phyloP scores from a whole-genome alignment of 495 filamentous ascomycete species.

The Saxophila tyrrhenica region DNA sequence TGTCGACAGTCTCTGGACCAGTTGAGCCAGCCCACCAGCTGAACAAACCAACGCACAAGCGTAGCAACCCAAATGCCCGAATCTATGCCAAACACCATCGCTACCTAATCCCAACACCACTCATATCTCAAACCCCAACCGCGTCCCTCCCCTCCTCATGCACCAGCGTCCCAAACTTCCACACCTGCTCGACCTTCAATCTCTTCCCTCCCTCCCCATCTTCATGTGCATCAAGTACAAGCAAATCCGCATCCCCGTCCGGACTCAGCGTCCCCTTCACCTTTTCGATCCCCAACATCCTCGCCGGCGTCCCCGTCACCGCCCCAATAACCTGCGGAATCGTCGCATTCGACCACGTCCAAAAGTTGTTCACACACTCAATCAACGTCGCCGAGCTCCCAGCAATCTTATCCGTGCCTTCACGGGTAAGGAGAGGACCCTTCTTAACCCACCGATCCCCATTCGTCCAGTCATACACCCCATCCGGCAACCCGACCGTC shows the following conservation, averaged over 20 bases:
- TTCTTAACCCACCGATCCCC: constrained; percentile 59
- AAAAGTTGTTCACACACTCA: constrained; percentile 72
- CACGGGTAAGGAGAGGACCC: constrained; percentile 52
- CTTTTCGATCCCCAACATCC: constrained; percentile 54
- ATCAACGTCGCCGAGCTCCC: constrained; percentile 61
- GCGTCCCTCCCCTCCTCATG: constrained; percentile 4
- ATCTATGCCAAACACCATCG: not conserved
- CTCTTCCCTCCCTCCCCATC: constrained; percentile 34
- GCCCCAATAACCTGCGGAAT: constrained; percentile 55
- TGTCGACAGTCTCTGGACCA: no score
- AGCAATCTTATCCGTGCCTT: constrained; percentile 62
- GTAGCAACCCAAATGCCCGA: not conserved
- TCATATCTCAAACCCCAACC: not conserved
- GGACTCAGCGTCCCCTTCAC: constrained; percentile 56
- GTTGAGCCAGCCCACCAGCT: no score
- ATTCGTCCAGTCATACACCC: constrained; percentile 68
- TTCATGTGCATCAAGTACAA: constrained; percentile 50
- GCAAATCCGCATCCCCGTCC: constrained; percentile 70
- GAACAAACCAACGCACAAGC: no score
- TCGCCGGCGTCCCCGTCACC: constrained; percentile 61
- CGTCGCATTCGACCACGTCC: constrained; percentile 53
- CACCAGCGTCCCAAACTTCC: constrained; percentile 52
- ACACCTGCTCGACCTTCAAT: constrained; percentile 61
- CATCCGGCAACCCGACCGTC: constrained; percentile 59
- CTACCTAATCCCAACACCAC: not conserved